Evolutionary conservation across 2,329 filamentous ascomycete species (phyloP).

Genomic region (Calonectria ilicicola): DNA sequence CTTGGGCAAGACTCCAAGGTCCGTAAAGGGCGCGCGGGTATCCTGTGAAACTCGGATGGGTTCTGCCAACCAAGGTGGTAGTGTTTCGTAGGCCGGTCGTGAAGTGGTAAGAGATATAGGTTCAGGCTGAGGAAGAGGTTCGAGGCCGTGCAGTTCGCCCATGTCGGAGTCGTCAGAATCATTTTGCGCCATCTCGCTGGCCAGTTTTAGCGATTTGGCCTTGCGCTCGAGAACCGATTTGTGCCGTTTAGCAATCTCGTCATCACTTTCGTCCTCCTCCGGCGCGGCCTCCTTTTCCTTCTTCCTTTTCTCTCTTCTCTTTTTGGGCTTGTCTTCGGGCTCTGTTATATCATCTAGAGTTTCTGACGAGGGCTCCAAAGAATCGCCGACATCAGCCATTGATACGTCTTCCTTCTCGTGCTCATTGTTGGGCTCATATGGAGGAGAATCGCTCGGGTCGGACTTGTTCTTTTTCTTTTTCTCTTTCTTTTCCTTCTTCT

Average conservation of each 20-base stretch:
- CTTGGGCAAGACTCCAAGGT: constrained; percentile 71
- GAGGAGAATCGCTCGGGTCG: background rate
- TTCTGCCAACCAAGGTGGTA: constrained; percentile 84
- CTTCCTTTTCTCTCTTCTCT: constrained; percentile 49
- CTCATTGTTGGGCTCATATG: background rate
- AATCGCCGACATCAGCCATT: constrained; percentile 36
- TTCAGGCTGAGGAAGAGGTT: constrained; percentile 84
- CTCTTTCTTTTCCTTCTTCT: constrained; percentile 25
- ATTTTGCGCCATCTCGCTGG: constrained; percentile 54
- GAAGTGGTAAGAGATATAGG: constrained; percentile 67
- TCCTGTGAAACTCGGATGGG: constrained; percentile 77
- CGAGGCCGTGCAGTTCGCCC: constrained; percentile 75
- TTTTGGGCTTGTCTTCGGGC: constrained; percentile 28
- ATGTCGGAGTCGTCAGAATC: constrained; percentile 48
- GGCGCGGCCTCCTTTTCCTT: constrained; percentile 39
- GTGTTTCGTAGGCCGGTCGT: constrained; percentile 78
- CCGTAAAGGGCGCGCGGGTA: constrained; percentile 69
- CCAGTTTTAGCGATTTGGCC: constrained; percentile 65
- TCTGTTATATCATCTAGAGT: constrained; percentile 3
- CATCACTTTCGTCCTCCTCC: constrained; percentile 41
- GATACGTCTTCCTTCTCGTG: constrained; percentile 23
- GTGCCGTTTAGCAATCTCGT: constrained; percentile 53
- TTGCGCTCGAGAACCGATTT: constrained; percentile 67
- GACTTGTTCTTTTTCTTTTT: constrained; percentile 25
- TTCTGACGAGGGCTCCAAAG: constrained; percentile 1